These are phyloP conservation scores for Plenodomus lindquistii DNA, from an alignment of 2,329 filamentous ascomycete genomes.

Conservation along the genomic window DNA sequence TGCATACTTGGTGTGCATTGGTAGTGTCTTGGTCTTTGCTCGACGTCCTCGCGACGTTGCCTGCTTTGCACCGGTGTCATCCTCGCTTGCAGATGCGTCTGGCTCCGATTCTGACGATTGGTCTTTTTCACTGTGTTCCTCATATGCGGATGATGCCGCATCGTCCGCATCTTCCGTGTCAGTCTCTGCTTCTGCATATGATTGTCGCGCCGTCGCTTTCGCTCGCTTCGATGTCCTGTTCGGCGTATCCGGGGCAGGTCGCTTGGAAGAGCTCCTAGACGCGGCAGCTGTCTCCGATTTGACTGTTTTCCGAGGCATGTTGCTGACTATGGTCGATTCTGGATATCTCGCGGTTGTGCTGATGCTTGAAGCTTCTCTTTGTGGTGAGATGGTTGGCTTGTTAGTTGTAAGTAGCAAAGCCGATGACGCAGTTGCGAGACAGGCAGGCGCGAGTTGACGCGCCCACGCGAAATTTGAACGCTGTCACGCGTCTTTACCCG, in stretches of 20 bases:
- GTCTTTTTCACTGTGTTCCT: constrained; percentile 43
- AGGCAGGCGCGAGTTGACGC: constrained; percentile 14
- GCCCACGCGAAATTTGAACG: constrained; percentile 15
- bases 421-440: constrained; percentile 22
- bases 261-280: constrained; percentile 40
- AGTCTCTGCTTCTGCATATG: constrained; percentile 40
- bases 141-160: constrained; percentile 47
- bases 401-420: background rate
- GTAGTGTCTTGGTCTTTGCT: constrained; percentile 22
- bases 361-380: background rate
- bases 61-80: constrained; percentile 34
- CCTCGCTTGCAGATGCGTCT: constrained; percentile 35
- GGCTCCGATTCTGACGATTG: constrained; percentile 36
- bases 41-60: constrained; percentile 19
- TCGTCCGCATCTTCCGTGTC: constrained; percentile 38
- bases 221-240: constrained; percentile 41
- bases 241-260: constrained; percentile 36
- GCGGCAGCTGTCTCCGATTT: constrained; percentile 20
- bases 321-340: background rate
- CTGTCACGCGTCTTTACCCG: constrained; percentile 21
- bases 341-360: background rate
- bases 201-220: constrained; percentile 37
- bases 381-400: background rate
- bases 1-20: constrained; percentile 24
- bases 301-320: constrained; percentile 37